Evolutionary conservation across 306 rosid genomes (phyloP), one percentile per base, ranked within the genome.

Genomic region (Arachis hypogaea): DNA sequence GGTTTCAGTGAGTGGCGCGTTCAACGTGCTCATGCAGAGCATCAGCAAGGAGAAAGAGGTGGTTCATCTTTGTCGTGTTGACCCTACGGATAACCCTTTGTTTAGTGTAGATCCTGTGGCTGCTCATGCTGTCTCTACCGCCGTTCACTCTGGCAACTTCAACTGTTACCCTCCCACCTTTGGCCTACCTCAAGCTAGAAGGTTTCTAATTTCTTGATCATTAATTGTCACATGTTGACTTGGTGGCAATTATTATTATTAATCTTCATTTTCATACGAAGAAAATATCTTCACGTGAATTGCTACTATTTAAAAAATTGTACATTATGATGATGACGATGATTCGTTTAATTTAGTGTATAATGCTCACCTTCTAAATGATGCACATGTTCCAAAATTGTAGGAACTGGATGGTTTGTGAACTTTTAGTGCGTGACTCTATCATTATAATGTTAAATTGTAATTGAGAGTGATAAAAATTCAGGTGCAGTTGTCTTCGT

Each of bases 121-220:
- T 41, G 46, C 76, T 33, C 67, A 85, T 18, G 85, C 90, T 56
- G 11, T 83, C 11, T 33, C 67, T 33, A 50, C 9, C 9, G 60
- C 85, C 6, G 59, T 74, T 49, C 68, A 72, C 1, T 83, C 90
- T 16, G 68, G 4, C 8, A 11, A 72, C 5, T 85, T 81, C 86
- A 88, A 88, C 77, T 64, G 74, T 18, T 88, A 85, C 59, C 68
- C 92, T 83, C 80, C 83, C 50, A 79, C 82, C 9, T 43, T 11
- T 2, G 88, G 86, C 55, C 38, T 85, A 42, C 82, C 36, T 47
- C 52, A 79, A n/a, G 82, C 83, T 0, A 85, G 74, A 72, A 81
- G 88, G 92, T 87, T 43, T 5, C 38, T 33, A 2, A 4, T 33
- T 33, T 33, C 38, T 33, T 33, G 38, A 12, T 22, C 28, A 22